Evolutionary conservation across 2,329 filamentous ascomycete species (phyloP).

Genomic region (Fusarium ramigenum): DNA sequence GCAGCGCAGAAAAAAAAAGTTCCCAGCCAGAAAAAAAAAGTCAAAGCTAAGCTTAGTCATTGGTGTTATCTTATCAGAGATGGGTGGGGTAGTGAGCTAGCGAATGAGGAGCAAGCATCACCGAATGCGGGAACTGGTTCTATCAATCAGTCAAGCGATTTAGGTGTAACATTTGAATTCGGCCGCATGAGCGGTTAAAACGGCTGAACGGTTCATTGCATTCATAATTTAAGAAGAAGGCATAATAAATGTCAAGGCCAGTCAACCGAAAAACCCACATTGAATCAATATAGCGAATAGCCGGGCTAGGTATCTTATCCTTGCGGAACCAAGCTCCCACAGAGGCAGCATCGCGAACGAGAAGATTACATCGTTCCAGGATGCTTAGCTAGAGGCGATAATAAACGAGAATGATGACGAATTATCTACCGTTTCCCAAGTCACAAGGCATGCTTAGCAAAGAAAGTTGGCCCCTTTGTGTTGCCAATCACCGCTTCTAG

Average conservation of each 20-base stretch:
- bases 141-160: neutral
- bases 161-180: neutral
- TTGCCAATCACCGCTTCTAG: slow-evolving; percentile 24
- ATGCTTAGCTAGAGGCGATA: slow-evolving; percentile 1
- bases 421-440: slow-evolving; percentile 16
- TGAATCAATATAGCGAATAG: neutral
- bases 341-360: neutral
- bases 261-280: neutral
- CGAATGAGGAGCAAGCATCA: slow-evolving; percentile 22
- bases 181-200: neutral
- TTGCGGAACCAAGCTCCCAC: slow-evolving; percentile 5
- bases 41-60: slow-evolving; percentile 25
- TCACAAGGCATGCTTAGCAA: slow-evolving; percentile 27
- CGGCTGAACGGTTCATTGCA: neutral
- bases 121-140: neutral
- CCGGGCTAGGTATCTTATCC: neutral
- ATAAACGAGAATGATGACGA: slow-evolving; percentile 29
- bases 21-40: slow-evolving; percentile 42
- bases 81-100: slow-evolving; percentile 4
- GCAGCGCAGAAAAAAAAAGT: slow-evolving; percentile 40
- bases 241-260: neutral
- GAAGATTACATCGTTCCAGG: neutral
- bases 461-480: slow-evolving; percentile 26
- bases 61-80: slow-evolving; percentile 3
- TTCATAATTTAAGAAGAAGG: neutral